These are phyloP conservation scores for Penicillium expansum DNA, from an alignment of 2,329 filamentous ascomycete species.

Conservation along the genomic window DNA sequence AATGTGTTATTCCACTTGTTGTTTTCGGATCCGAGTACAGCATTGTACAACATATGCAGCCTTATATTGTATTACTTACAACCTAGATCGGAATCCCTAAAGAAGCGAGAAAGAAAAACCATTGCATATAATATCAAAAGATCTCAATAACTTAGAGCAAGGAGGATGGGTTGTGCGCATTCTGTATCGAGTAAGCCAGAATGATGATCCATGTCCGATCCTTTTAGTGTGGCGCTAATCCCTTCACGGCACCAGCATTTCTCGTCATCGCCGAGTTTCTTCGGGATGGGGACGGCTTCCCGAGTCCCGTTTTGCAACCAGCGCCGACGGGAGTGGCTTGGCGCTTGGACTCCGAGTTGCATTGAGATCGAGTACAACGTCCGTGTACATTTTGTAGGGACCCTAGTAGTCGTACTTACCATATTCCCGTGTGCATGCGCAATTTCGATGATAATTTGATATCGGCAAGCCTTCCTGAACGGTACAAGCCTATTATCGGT, in stretches of 20 bases:
- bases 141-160: neutral
- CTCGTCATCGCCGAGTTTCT: neutral
- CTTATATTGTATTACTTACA: neutral
- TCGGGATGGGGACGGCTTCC: slow-evolving; percentile 9
- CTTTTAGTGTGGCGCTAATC: slow-evolving; percentile 1
- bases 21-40: neutral
- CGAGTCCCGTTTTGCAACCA: slow-evolving; percentile 1
- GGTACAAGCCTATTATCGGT: neutral
- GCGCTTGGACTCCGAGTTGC: slow-evolving; percentile 1
- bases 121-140: neutral
- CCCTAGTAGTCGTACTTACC: neutral
- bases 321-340: slow-evolving; percentile 6
- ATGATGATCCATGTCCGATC: neutral
- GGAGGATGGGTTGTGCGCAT: slow-evolving; percentile 5
- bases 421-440: slow-evolving; percentile 3
- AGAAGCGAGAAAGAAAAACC: neutral
- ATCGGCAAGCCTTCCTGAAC: slow-evolving; percentile 3
- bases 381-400: neutral
- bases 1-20: neutral
- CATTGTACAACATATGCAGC: neutral
- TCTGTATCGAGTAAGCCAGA: neutral
- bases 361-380: neutral
- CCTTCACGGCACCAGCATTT: neutral
- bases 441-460: neutral
- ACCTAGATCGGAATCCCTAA: neutral